These are phyloP conservation scores for Iris pallida DNA, from an alignment of 116 monocot genomes.

Conservation along the genomic window DNA sequence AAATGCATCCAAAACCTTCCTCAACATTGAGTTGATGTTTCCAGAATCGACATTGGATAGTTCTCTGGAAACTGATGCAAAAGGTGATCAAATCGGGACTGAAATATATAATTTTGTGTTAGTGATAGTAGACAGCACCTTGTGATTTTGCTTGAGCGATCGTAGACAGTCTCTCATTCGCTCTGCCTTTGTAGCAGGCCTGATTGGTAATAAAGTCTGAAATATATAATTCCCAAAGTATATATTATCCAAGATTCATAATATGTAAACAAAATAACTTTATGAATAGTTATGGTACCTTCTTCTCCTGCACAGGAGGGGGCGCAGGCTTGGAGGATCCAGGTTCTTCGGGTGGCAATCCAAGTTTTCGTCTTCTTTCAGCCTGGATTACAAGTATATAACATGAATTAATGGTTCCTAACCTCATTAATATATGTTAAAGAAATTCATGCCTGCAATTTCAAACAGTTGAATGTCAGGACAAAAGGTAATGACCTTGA, in stretches of 20 bases:
- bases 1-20: too few relatives aligned
- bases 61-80: too few relatives aligned
- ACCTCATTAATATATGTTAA: too few relatives aligned
- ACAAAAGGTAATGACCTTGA: too few relatives aligned
- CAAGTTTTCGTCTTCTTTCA: slow-evolving; percentile 90
- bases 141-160: slow-evolving; percentile 78
- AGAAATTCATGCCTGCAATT: too few relatives aligned
- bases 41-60: too few relatives aligned
- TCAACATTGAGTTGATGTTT: too few relatives aligned
- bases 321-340: slow-evolving; percentile 37
- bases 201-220: slow-evolving; percentile 74
- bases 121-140: slow-evolving; percentile 29
- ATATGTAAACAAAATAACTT: not conserved
- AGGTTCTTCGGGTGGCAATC: slow-evolving; percentile 90
- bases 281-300: slow-evolving; percentile 27
- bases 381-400: slow-evolving; percentile 34
- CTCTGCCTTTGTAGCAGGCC: slow-evolving; percentile 83
- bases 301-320: slow-evolving; percentile 54
- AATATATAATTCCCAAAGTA: slow-evolving; percentile 4
- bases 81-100: too few relatives aligned
- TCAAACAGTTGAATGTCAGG: too few relatives aligned
- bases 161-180: slow-evolving; percentile 92
- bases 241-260: not conserved
- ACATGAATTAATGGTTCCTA: too few relatives aligned
- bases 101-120: too few relatives aligned